Conservation (phyloP, 257 asterid genomes). For the Ocimum tenuiflorum region DNA sequence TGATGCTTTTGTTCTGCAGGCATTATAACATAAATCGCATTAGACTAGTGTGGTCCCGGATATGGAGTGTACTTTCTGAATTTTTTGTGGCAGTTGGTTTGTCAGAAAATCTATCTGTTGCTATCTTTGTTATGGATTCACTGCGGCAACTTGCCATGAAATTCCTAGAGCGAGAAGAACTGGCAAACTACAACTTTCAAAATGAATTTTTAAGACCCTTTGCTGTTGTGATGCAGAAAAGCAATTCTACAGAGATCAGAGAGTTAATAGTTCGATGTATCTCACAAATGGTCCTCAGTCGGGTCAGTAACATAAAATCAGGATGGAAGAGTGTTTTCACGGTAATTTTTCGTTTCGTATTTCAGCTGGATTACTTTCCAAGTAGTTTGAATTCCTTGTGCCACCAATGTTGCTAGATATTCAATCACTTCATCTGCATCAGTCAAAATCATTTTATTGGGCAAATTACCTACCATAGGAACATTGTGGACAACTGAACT, state of each 20-base stretch:
- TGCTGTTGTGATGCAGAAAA: conserved; percentile 88
- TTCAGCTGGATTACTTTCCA: neutral
- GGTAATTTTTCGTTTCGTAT: conserved; percentile 42
- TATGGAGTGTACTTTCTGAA: conserved; percentile 93
- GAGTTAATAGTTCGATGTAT: conserved; percentile 93
- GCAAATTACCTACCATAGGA: too few species aligned
- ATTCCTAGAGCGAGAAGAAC: conserved; percentile 94
- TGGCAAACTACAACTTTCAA: conserved; percentile 96
- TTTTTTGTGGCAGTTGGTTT: conserved; percentile 94
- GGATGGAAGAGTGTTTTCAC: conserved; percentile 99
- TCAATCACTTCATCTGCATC: too few species aligned
- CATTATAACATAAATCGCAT: conserved; percentile 98
- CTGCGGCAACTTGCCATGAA: conserved; percentile 97
- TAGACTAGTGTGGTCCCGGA: conserved; percentile 96
- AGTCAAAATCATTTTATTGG: too few species aligned
- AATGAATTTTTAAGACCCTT: conserved; percentile 95
- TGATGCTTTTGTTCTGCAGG: conserved; percentile 47
- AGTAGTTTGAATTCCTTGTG: neutral
- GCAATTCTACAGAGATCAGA: conserved; percentile 84
- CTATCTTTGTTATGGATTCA: conserved; percentile 97
- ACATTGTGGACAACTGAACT: too few species aligned
- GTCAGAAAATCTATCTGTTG: conserved; percentile 95
- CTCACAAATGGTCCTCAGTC: conserved; percentile 98
- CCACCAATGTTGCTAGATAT: neutral
- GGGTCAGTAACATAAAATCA: conserved; percentile 89